Evolutionary conservation across 2,329 filamentous ascomycete genomes (phyloP).

Genomic region (Dothideomycetes sp.): DNA sequence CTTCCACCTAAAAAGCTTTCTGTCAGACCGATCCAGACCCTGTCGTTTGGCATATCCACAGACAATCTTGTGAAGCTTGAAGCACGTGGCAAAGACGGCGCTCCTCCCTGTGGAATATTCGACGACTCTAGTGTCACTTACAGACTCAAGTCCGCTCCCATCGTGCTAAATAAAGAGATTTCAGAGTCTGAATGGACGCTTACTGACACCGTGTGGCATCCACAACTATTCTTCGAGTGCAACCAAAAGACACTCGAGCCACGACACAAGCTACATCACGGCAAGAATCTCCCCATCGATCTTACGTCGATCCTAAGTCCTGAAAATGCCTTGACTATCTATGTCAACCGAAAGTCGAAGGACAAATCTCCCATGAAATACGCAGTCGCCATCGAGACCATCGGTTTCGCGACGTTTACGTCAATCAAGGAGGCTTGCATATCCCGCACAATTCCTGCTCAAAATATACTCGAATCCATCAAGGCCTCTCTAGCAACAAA

Average conservation of each 20-base stretch:
- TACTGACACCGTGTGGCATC: constrained; percentile 61
- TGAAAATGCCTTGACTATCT: constrained; percentile 52
- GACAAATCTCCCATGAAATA: constrained; percentile 38
- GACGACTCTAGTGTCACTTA: constrained; percentile 50
- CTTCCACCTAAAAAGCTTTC: constrained; percentile 1
- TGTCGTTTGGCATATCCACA: constrained; percentile 40
- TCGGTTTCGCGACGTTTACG: constrained; percentile 45
- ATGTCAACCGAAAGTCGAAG: constrained; percentile 32
- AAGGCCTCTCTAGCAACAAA: constrained; percentile 36
- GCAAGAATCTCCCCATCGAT: constrained; percentile 67
- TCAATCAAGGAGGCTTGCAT: constrained; percentile 32
- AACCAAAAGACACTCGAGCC: constrained; percentile 50
- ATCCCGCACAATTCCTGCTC: constrained; percentile 31
- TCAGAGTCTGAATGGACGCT: constrained; percentile 52
- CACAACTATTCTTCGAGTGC: constrained; percentile 57
- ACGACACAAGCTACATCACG: constrained; percentile 61
- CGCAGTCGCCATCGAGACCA: constrained; percentile 59
- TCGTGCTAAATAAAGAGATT: no score
- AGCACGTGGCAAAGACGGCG: constrained; percentile 24
- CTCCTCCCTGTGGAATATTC: constrained; percentile 27
- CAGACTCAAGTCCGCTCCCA: constrained; percentile 64
- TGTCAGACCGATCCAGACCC: constrained; percentile 29
- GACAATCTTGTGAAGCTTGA: constrained; percentile 30
- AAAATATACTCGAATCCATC: constrained; percentile 50
- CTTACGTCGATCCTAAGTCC: constrained; percentile 55